Percentiles rank a stretch among this genome's conserved stretches.
Conservation (phyloP, 164 flowering plant genomes). For the Tetracentron sinense region DNA sequence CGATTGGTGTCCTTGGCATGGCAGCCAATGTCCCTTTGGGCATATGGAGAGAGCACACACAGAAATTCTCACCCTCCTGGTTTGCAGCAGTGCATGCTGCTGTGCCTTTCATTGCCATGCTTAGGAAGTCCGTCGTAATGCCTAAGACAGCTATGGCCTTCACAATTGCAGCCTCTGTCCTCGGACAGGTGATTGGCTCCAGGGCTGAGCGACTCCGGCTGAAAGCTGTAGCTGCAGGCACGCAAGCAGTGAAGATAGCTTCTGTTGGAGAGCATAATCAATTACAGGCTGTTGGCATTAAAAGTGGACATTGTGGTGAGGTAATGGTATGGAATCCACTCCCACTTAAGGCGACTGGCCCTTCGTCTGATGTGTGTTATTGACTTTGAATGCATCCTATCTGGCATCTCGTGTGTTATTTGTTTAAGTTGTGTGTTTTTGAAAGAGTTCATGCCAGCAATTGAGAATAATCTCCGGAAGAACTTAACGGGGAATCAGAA, state of each 20-base stretch:
- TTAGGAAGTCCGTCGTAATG: conserved; percentile 65
- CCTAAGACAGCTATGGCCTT: conserved; percentile 81
- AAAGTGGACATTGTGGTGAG: conserved; percentile 28
- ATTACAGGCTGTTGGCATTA: conserved; percentile 18
- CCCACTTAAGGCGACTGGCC: conserved; percentile 21
- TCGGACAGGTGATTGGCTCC: conserved; percentile 76
- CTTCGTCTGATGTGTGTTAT: conserved; percentile 32
- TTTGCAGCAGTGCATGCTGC: conserved; percentile 74
- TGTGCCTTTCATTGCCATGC: conserved; percentile 72
- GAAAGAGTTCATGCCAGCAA: not conserved
- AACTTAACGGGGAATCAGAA: too few relatives aligned
- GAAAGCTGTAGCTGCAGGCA: conserved; percentile 39
- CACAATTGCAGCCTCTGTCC: conserved; percentile 70
- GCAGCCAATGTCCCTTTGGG: conserved; percentile 70
- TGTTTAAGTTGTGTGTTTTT: not conserved
- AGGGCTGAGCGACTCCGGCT: conserved; percentile 71
- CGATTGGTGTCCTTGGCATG: conserved; percentile 65
- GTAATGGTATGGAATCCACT: conserved; percentile 32
- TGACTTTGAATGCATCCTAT: conserved; percentile 15
- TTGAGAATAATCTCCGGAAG: too few relatives aligned
- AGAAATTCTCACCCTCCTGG: conserved; percentile 70
- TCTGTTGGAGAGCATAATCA: conserved; percentile 8
- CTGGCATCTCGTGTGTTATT: not conserved
- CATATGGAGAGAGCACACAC: conserved; percentile 68
- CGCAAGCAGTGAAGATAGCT: conserved; percentile 10